phyloP scores from a whole-genome alignment of 352 stramenopile species.

The Plasmopara muralis region DNA sequence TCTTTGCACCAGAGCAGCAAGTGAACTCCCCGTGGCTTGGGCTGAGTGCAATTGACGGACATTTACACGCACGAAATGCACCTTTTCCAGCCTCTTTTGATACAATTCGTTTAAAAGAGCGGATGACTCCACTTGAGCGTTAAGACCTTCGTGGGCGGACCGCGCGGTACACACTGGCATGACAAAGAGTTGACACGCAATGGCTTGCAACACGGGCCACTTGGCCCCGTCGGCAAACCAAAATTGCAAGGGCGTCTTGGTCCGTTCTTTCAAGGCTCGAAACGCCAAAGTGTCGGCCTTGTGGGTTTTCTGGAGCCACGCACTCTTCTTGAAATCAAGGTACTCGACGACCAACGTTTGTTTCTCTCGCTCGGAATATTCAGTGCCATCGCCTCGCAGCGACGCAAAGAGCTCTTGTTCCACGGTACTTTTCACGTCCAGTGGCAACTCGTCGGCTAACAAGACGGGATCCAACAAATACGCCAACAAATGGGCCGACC shows the following conservation, averaged over 20 bases:
- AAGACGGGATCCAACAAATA: slow-evolving; percentile 43
- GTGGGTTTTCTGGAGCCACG: slow-evolving; percentile 24
- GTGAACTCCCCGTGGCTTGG: slow-evolving; percentile 7
- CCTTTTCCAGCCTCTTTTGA: slow-evolving; percentile 19
- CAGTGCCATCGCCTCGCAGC: slow-evolving; percentile 12
- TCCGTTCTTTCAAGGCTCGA: slow-evolving; percentile 39
- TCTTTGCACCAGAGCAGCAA: slow-evolving; percentile 7
- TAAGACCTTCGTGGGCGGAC: slow-evolving; percentile 5
- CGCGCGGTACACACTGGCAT: slow-evolving; percentile 25
- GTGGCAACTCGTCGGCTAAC: slow-evolving; percentile 29
- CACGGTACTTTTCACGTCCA: slow-evolving; percentile 5
- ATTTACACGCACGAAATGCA: slow-evolving; percentile 30
- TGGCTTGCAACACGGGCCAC: slow-evolving; percentile 39
- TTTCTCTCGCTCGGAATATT: slow-evolving; percentile 21
- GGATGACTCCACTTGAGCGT: slow-evolving; percentile 5
- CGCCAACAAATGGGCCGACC: slow-evolving; percentile 22
- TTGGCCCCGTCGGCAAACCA: slow-evolving; percentile 44
- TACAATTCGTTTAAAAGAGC: slow-evolving; percentile 14
- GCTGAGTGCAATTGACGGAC: slow-evolving; percentile 17
- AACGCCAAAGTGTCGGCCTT: slow-evolving; percentile 32
- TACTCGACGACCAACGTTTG: slow-evolving; percentile 41
- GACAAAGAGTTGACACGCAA: slow-evolving; percentile 35
- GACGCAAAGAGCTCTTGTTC: slow-evolving; percentile 33
- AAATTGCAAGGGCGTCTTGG: slow-evolving; percentile 43
- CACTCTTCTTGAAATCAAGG: slow-evolving; percentile 35